Evolutionary conservation across 352 stramenopile species (phyloP).

Genomic region (Phytophthora pini): DNA sequence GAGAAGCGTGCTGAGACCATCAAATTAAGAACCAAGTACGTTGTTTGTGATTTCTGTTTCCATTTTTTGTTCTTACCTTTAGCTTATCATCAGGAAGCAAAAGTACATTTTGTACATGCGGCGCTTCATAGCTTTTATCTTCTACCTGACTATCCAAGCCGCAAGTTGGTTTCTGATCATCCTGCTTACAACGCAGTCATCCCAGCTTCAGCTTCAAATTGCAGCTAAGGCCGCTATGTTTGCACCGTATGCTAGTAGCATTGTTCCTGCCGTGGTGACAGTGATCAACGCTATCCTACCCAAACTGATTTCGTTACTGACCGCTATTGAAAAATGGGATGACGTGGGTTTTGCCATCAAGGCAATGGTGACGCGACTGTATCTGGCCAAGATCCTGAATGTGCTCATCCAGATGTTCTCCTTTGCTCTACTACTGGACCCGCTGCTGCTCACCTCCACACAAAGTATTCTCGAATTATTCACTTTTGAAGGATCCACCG

Average conservation of each 20-base stretch:
- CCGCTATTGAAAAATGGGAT: slow-evolving; percentile 79
- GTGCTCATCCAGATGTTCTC: slow-evolving; percentile 83
- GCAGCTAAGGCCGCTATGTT: slow-evolving; percentile 48
- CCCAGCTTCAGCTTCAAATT: slow-evolving; percentile 59
- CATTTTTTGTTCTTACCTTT: background rate
- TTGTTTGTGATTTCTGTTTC: background rate
- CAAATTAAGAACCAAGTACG: slow-evolving; percentile 55
- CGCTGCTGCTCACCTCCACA: slow-evolving; percentile 58
- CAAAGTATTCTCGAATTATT: slow-evolving; percentile 43
- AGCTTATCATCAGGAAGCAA: slow-evolving; percentile 42
- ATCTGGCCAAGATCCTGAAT: slow-evolving; percentile 86
- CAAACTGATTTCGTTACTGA: slow-evolving; percentile 68
- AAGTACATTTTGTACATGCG: slow-evolving; percentile 64
- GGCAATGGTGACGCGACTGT: slow-evolving; percentile 81
- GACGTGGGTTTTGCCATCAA: slow-evolving; percentile 84
- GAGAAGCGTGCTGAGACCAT: slow-evolving; percentile 61
- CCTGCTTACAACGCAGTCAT: slow-evolving; percentile 71
- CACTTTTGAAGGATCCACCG: slow-evolving; percentile 46
- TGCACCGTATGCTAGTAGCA: slow-evolving; percentile 60
- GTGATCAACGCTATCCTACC: slow-evolving; percentile 80
- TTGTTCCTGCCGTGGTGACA: slow-evolving; percentile 76
- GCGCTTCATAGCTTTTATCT: slow-evolving; percentile 50
- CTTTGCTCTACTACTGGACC: slow-evolving; percentile 72
- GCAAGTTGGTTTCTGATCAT: slow-evolving; percentile 80
- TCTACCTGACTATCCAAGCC: slow-evolving; percentile 73